Evolutionary conservation across 805 yeast species (phyloP).

Genomic region (Cyberlindnera mycetangii): DNA sequence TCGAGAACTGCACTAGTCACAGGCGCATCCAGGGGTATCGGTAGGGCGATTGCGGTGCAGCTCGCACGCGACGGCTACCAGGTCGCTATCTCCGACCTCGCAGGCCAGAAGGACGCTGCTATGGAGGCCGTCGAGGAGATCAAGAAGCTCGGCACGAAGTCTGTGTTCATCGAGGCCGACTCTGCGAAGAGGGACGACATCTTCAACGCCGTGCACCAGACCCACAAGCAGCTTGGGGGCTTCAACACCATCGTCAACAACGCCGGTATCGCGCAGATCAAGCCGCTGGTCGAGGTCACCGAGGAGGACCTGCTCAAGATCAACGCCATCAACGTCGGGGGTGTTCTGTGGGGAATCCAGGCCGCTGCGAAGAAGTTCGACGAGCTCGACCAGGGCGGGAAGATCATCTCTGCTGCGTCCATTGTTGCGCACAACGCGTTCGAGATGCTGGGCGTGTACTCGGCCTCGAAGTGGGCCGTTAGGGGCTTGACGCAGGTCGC

Average conservation of each 20-base stretch:
- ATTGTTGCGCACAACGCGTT: slow-evolving; percentile 34
- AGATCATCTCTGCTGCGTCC: slow-evolving; percentile 38
- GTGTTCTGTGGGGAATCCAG: slow-evolving; percentile 34
- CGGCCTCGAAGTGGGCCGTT: slow-evolving; percentile 38
- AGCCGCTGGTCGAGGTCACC: slow-evolving; percentile 28
- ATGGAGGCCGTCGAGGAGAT: slow-evolving; percentile 24
- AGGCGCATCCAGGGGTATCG: slow-evolving; percentile 90
- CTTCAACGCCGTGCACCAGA: slow-evolving; percentile 28
- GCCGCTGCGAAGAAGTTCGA: slow-evolving; percentile 32
- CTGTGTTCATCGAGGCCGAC: slow-evolving; percentile 29
- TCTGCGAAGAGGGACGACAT: slow-evolving; percentile 26
- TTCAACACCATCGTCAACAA: slow-evolving; percentile 37
- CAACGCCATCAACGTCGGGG: slow-evolving; percentile 31
- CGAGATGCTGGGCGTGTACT: slow-evolving; percentile 32
- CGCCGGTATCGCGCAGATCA: slow-evolving; percentile 34
- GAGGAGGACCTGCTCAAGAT: slow-evolving; percentile 28
- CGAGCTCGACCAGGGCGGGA: slow-evolving; percentile 32
- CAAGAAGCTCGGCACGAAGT: slow-evolving; percentile 19
- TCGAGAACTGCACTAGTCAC: slow-evolving; percentile 63
- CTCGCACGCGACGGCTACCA: slow-evolving; percentile 70
- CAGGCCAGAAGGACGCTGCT: slow-evolving; percentile 25
- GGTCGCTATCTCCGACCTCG: slow-evolving; percentile 29
- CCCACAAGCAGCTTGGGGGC: slow-evolving; percentile 30
- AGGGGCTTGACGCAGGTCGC: slow-evolving; percentile 35
- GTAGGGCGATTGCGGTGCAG: slow-evolving; percentile 77